Conservation (phyloP, 1,284 basidiomycete genomes). For the Ustilago lituana region DNA sequence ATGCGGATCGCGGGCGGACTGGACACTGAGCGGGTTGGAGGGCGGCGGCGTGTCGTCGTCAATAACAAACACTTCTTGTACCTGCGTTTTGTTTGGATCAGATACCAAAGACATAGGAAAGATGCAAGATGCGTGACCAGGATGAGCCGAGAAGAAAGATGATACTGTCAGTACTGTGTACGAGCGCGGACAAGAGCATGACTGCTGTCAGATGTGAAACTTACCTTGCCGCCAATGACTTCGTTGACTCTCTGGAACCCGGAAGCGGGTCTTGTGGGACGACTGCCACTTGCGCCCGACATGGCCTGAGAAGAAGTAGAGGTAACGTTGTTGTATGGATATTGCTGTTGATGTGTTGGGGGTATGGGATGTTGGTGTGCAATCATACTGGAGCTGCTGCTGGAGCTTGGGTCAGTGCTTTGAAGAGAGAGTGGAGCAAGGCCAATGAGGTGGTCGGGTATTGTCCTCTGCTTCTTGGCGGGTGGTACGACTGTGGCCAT, state of each 20-base stretch:
- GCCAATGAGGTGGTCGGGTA: slow-evolving; percentile 34
- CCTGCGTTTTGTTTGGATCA: slow-evolving; percentile 27
- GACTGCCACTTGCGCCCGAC: slow-evolving; percentile 34
- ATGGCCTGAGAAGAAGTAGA: slow-evolving; percentile 21
- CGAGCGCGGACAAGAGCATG: neutral
- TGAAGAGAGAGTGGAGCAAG: slow-evolving; percentile 28
- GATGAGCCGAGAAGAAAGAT: neutral
- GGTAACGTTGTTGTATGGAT: slow-evolving; percentile 9
- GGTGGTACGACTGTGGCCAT: slow-evolving; percentile 54
- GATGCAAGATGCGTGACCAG: no score
- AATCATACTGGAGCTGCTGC: slow-evolving; percentile 37
- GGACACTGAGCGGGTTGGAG: slow-evolving; percentile 45
- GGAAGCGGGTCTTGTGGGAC: slow-evolving; percentile 21
- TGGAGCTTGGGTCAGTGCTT: slow-evolving; percentile 10
- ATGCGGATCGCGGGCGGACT: slow-evolving; percentile 39
- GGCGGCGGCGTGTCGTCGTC: slow-evolving; percentile 55
- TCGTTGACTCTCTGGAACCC: slow-evolving; percentile 55
- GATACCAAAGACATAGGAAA: no score
- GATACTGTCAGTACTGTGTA: neutral
- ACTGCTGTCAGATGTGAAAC: no score
- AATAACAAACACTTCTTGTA: slow-evolving; percentile 56
- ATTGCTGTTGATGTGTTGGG: slow-evolving; percentile 20
- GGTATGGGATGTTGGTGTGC: slow-evolving; percentile 43
- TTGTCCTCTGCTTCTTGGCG: slow-evolving; percentile 52
- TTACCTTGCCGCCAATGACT: slow-evolving; percentile 56